These are phyloP conservation scores for Erysiphe pulchra DNA, from an alignment of 2,329 filamentous ascomycete genomes.

Conservation along the genomic window DNA sequence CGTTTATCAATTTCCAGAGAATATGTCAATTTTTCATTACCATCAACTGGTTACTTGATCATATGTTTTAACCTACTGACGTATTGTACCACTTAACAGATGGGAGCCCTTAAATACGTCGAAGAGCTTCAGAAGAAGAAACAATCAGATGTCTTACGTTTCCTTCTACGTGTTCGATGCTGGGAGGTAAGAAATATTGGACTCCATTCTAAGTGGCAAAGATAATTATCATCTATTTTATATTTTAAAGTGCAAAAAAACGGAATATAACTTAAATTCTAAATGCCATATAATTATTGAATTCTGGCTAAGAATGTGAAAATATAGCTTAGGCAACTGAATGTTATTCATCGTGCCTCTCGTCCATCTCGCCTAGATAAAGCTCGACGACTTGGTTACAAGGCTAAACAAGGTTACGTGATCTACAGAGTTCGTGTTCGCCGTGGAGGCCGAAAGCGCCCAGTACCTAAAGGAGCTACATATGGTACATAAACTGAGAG, in stretches of 20 bases:
- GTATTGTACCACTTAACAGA: constrained; percentile 1
- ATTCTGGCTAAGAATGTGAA: constrained; percentile 98
- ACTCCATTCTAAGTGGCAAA: constrained; percentile 12
- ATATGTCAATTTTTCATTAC: no score
- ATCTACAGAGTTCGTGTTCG: constrained; percentile 98
- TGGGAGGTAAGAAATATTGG: constrained; percentile 66
- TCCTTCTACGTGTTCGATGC: constrained; percentile 98
- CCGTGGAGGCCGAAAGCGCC: constrained; percentile 96
- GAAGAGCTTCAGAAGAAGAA: constrained; percentile 99
- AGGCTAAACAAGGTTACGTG: constrained; percentile 99
- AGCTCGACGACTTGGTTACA: constrained; percentile 99
- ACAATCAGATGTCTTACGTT: constrained; percentile 99
- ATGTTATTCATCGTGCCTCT: constrained; percentile 97
- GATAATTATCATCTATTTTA: background rate
- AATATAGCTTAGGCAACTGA: constrained; percentile 99
- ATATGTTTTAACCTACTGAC: no score
- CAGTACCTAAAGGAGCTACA: constrained; percentile 90
- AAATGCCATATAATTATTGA: constrained; percentile 95
- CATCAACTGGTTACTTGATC: no score
- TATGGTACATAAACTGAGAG: constrained; percentile 42
- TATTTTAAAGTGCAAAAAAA: constrained; percentile 6
- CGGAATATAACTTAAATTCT: constrained; percentile 6
- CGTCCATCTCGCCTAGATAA: constrained; percentile 97
- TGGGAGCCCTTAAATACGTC: constrained; percentile 99
- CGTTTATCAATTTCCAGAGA: no score